A percentile compares a stretch with the other conserved stretches of the same genome.
Evolutionary conservation across 768 basidiomycete species (phyloP).

Genomic region (Filobasidium floriforme): DNA sequence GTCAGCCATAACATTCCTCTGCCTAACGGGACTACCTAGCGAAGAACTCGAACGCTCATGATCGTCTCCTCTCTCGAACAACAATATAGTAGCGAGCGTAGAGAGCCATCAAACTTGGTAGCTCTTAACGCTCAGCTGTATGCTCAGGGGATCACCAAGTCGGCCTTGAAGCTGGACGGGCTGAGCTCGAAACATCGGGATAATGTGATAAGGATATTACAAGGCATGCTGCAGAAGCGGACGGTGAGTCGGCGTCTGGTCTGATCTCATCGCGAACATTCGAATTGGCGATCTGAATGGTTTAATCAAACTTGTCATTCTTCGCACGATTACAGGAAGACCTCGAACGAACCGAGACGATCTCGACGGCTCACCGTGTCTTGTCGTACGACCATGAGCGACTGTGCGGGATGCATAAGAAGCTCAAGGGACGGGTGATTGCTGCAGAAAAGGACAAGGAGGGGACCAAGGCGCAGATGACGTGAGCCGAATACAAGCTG

Average conservation of each 20-base stretch:
- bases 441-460: constrained; percentile 26
- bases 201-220: constrained; percentile 23
- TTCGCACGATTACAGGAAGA: constrained; percentile 22
- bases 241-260: constrained; percentile 26
- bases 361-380: constrained; percentile 24
- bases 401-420: constrained; percentile 23
- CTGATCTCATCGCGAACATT: no score
- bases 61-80: no score
- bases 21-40: no score
- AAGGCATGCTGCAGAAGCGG: constrained; percentile 23
- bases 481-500: constrained; percentile 10
- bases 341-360: constrained; percentile 24
- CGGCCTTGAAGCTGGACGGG: constrained; percentile 21
- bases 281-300: background rate
- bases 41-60: no score
- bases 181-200: constrained; percentile 21
- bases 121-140: constrained; percentile 28
- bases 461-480: constrained; percentile 21
- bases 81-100: background rate
- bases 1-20: background rate
- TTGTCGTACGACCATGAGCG: constrained; percentile 29
- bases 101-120: background rate
- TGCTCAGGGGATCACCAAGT: constrained; percentile 25
- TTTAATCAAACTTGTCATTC: background rate
- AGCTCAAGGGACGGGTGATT: constrained; percentile 12